Evolutionary conservation across 2,329 filamentous ascomycete genomes (phyloP).

Genomic region (Talaromyces atroroseus): DNA sequence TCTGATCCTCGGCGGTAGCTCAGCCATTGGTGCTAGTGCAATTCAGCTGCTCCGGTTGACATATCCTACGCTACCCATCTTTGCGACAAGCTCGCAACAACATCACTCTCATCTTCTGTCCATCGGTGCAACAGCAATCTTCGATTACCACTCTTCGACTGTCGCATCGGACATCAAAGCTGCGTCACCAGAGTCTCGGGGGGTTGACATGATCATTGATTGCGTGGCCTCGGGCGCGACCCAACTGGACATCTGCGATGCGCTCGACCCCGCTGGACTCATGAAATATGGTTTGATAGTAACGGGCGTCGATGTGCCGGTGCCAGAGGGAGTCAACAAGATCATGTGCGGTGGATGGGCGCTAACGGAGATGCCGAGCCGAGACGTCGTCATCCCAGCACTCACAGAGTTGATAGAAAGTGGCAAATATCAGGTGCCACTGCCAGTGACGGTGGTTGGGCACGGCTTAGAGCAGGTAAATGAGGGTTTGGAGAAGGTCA

Average conservation of each 20-base stretch:
- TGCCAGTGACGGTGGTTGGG: conserved; percentile 25
- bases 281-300: conserved; percentile 27
- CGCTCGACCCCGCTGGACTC: conserved; percentile 22
- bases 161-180: conserved; percentile 8
- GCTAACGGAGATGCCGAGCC: conserved; percentile 19
- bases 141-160: conserved; percentile 2
- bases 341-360: conserved; percentile 20
- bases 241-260: conserved; percentile 21
- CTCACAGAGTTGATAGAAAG: conserved; percentile 21
- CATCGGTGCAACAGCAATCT: conserved; percentile 4
- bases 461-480: conserved; percentile 20
- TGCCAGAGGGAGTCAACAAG: conserved; percentile 24
- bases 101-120: conserved; percentile 4
- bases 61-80: conserved; percentile 23
- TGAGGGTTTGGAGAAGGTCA: conserved; percentile 19
- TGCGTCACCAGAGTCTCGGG: conserved; percentile 7
- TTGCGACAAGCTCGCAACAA: conserved; percentile 28
- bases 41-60: conserved; percentile 34
- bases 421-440: conserved; percentile 23
- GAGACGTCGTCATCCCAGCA: conserved; percentile 18
- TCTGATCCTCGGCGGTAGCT: conserved; percentile 35
- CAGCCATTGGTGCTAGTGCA: conserved; percentile 27
- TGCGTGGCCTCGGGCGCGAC: conserved; percentile 22
- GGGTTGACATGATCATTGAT: conserved; percentile 32
- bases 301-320: conserved; percentile 20